Evolutionary conservation across 768 basidiomycete species (phyloP), one percentile per base, ranked within the genome.

Genomic region (Amanita rimosa): DNA sequence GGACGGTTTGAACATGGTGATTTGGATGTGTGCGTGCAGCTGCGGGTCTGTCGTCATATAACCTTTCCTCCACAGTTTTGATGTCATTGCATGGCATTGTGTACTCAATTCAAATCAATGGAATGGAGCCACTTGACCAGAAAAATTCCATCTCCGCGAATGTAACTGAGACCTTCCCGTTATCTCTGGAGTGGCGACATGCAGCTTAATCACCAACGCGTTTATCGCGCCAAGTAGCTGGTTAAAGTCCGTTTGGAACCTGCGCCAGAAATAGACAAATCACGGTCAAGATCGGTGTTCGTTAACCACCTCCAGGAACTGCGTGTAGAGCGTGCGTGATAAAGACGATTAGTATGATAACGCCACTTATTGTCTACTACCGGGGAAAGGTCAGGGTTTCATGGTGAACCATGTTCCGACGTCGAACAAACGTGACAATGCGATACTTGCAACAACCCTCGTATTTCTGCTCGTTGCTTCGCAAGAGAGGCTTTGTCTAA

Each of bases 1-100:
- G 9, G 48, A 39, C 24, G 48, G 48, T 42, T 31, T 49, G 33
- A 49, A 49, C 40, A 49, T 49, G 3, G 8, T 37, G 44, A 33
- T 34, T 47, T 27, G 14, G 14, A 24, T 27, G 46, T 26, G 35
- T 9, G 34, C 7, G 21, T 6, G 19, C 38, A 1, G 17, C 17
- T 10, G 17, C 38, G 21, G 21, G 38, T 21, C 17, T 39, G 19
- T 39, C 11, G 19, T 11, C 17, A 34, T 33, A 45, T 17, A n/a
- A 11, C 10, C 27, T 11, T 29, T 21, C n/a, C 21, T 35, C 40
- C 24, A 42, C 24, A 42, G 24, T 24, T 10, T n/a, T 43, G 41
- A 43, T 43, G 41, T 43, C 41, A 43, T 43, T 8, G 41, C 41
- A 43, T 27, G 41, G 41, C 27, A 9, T 19, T 43, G 41, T 43